phyloP scores from a whole-genome alignment of 2,329 filamentous ascomycete species.

The Graphilbum ipis-grandicollis region DNA sequence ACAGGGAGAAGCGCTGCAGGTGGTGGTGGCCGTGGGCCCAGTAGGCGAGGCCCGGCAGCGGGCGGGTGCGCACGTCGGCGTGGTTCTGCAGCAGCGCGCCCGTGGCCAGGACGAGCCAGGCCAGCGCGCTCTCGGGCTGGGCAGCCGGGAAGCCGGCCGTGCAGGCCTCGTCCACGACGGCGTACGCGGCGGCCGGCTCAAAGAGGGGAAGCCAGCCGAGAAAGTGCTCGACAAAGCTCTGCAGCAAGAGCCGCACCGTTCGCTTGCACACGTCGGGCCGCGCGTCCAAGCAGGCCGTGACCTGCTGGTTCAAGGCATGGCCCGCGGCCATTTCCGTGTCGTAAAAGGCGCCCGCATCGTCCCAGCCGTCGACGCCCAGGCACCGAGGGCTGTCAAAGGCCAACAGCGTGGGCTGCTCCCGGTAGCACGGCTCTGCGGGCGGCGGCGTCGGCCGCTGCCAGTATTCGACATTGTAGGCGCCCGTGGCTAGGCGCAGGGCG shows the following conservation, averaged over 20 bases:
- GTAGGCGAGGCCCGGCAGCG: slow-evolving; percentile 6
- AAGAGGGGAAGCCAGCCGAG: slow-evolving; percentile 5
- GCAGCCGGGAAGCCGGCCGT: slow-evolving; percentile 1
- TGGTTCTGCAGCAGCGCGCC: slow-evolving; percentile 6
- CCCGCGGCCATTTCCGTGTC: slow-evolving; percentile 6
- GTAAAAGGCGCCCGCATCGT: slow-evolving; percentile 7
- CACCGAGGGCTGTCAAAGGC: not conserved
- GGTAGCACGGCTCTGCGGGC: too few relatives aligned
- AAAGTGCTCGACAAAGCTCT: slow-evolving; percentile 6
- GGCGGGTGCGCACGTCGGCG: slow-evolving; percentile 1
- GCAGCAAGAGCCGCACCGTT: slow-evolving; percentile 2
- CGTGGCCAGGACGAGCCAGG: slow-evolving; percentile 6
- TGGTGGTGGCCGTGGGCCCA: slow-evolving; percentile 4
- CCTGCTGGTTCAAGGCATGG: slow-evolving; percentile 4
- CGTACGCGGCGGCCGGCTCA: slow-evolving; percentile 1
- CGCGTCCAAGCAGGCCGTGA: not conserved
- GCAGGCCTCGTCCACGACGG: slow-evolving; percentile 3
- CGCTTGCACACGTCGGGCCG: slow-evolving; percentile 6
- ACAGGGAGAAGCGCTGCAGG: slow-evolving; percentile 5
- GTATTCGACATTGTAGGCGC: not conserved
- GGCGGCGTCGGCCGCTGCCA: too few relatives aligned
- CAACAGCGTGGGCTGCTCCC: not conserved
- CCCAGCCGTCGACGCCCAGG: slow-evolving; percentile 3
- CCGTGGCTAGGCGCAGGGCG: too few relatives aligned
- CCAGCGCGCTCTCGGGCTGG: slow-evolving; percentile 6